Evolutionary conservation across 495 filamentous ascomycete genomes (phyloP).

Genomic region (Xylaria flabelliformis): DNA sequence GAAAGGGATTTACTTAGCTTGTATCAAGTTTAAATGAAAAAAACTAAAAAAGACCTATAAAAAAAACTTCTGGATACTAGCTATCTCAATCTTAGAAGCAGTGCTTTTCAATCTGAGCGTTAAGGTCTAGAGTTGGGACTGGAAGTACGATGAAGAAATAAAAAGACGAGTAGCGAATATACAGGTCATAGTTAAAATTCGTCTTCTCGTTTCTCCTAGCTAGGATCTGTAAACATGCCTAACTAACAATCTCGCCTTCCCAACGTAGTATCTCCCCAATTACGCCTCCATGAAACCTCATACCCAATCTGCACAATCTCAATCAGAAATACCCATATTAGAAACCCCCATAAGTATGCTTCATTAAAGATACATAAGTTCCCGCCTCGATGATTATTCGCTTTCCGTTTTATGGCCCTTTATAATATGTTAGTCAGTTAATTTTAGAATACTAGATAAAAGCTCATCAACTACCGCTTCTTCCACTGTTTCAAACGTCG

Average conservation of each 20-base stretch:
- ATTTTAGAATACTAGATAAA: conserved; percentile 9
- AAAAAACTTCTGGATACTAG: not conserved
- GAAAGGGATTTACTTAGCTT: not conserved
- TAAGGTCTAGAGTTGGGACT: not conserved
- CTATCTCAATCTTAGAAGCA: not conserved
- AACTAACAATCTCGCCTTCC: not conserved
- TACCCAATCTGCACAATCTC: not conserved
- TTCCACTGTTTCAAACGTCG: conserved; percentile 19
- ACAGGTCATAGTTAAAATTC: not conserved
- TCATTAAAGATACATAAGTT: not conserved
- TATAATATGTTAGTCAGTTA: not conserved
- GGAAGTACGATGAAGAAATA: not conserved
- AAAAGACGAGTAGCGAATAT: too few species aligned
- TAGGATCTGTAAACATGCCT: not conserved
- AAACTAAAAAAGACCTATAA: too few species aligned
- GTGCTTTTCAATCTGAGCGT: not conserved
- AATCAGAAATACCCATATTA: not conserved
- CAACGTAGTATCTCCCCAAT: not conserved
- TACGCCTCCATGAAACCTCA: not conserved
- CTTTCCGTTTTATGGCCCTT: conserved; percentile 7
- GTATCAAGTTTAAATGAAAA: not conserved
- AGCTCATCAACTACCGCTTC: conserved; percentile 20
- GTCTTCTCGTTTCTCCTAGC: not conserved
- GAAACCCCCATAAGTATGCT: not conserved
- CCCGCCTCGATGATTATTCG: not conserved